Conservation (phyloP, 2,329 filamentous ascomycete species). For the Alternaria arborescens region DNA sequence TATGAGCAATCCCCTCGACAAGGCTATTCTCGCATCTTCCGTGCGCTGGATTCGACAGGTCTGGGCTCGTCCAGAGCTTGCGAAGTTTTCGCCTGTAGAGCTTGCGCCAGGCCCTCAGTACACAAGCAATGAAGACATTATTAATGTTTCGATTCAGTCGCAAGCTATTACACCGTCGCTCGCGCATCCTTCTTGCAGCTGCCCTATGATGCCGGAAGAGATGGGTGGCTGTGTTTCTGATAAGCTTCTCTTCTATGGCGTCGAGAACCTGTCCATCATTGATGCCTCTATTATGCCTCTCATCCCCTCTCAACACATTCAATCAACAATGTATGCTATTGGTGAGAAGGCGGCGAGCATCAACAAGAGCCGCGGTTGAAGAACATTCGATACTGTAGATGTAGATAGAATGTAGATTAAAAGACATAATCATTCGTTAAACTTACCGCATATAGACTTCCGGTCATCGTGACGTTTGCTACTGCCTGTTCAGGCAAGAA, state of each 20-base stretch:
- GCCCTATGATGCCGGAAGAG: slow-evolving; percentile 47
- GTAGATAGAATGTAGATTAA: too few species aligned
- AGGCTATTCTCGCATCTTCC: slow-evolving; percentile 44
- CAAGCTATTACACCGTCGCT: slow-evolving; percentile 33
- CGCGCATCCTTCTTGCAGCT: slow-evolving; percentile 38
- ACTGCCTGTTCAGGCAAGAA: too few species aligned
- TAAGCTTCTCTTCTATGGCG: slow-evolving; percentile 42
- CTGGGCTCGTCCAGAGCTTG: slow-evolving; percentile 39
- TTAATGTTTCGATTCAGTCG: slow-evolving; percentile 27
- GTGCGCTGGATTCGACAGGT: slow-evolving; percentile 47
- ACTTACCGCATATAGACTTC: too few species aligned
- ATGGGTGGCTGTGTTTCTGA: slow-evolving; percentile 40
- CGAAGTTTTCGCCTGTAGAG: slow-evolving; percentile 32
- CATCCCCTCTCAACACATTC: slow-evolving; percentile 42
- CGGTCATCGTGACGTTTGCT: too few species aligned
- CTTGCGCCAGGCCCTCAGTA: slow-evolving; percentile 38
- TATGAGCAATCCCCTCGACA: slow-evolving; percentile 42
- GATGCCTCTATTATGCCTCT: slow-evolving; percentile 47
- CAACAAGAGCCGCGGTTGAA: too few species aligned
- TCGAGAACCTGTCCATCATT: slow-evolving; percentile 38
- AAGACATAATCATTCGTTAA: too few species aligned
- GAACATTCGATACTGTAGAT: too few species aligned
- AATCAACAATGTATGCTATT: slow-evolving; percentile 45
- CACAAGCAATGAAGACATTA: slow-evolving; percentile 38
- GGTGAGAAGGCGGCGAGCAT: slow-evolving; percentile 34